phyloP scores from a whole-genome alignment of 345 rosid species.

The Eucalyptus microcorys region DNA sequence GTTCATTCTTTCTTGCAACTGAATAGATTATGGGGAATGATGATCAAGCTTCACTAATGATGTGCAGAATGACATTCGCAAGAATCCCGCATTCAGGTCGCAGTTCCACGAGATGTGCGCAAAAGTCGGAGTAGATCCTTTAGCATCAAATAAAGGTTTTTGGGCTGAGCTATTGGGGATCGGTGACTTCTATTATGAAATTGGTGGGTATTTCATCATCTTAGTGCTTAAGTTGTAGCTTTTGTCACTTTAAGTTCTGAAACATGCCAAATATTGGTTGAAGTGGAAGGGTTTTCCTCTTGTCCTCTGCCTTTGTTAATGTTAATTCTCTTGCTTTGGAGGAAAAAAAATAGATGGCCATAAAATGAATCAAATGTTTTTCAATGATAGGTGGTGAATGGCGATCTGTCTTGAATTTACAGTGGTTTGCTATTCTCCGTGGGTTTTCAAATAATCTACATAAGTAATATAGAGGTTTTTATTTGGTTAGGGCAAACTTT shows the following conservation, averaged over 20 bases:
- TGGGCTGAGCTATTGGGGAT: constrained; percentile 98
- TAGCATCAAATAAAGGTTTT: constrained; percentile 89
- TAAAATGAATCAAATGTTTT: neutral
- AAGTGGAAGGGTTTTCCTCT: neutral
- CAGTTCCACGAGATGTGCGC: constrained; percentile 91
- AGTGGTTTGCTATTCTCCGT: neutral
- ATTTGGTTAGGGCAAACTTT: neutral
- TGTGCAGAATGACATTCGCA: constrained; percentile 71
- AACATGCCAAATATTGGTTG: neutral
- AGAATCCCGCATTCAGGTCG: constrained; percentile 68
- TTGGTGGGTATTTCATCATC: constrained; percentile 30
- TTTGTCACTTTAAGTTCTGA: neutral
- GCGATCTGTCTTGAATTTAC: neutral
- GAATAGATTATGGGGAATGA: neutral
- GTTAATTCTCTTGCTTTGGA: neutral
- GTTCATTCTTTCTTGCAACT: neutral
- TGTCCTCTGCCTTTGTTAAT: neutral
- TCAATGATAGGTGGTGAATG: neutral
- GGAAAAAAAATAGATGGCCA: neutral
- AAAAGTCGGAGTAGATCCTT: constrained; percentile 91
- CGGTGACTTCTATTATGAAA: constrained; percentile 94
- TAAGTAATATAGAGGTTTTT: neutral
- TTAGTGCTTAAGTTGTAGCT: neutral
- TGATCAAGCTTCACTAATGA: neutral
- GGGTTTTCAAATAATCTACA: neutral